Base-by-base conservation (phyloP, 345 rosid genomes). In the Hibiscus tridactylites region DNA sequence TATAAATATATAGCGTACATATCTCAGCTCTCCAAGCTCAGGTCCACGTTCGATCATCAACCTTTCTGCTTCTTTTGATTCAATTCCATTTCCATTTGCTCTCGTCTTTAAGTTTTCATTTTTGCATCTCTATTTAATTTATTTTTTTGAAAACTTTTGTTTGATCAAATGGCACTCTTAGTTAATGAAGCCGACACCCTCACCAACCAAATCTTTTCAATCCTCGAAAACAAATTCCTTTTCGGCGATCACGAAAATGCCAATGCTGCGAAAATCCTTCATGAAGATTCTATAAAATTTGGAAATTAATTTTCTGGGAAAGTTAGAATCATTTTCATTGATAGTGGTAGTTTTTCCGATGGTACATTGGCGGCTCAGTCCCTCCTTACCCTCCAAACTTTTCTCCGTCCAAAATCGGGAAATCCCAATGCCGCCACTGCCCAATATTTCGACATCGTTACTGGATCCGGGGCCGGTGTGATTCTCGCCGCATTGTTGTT, bases 211-310 rank as follows among this genome's bases (percentile, higher is more conserved):
- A n/a, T n/a, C n/a, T n/a, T n/a, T n/a, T n/a, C n/a, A n/a, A n/a
- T n/a, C n/a, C n/a, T 93, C 24, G 98, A 93, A 52, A 93, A 85
- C 88, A 91, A 80, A 11, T 91, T 93, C 73, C 90, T 93, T 39
- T 93, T 91, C 77, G 97, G 96, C 1, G n/a, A 49, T 7, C 13
- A 47, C 5, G 35, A 65, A 2, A 83, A 81, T 74, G 80, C 81
- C 24, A 74, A 76, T 47, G 78, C 84, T 0, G 68, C 52, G 61
- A 53, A 46, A 74, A 53, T 63, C 75, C 59, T 59, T 49, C 76
- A 65, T 50, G 69, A n/a, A 9, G 59, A 54, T 19, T 26, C 6
- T 8, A 73, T 1, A 5, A 69, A 73, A 19, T 31, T 74, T 49
- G 37, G 72, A 7, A 73, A 79, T 0, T 71, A 61, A 16, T 44